A percentile compares a stretch with the other conserved stretches of the same genome.
Evolutionary conservation across 1,284 basidiomycete species (phyloP).

Genomic region (Wallemia mellicola): DNA sequence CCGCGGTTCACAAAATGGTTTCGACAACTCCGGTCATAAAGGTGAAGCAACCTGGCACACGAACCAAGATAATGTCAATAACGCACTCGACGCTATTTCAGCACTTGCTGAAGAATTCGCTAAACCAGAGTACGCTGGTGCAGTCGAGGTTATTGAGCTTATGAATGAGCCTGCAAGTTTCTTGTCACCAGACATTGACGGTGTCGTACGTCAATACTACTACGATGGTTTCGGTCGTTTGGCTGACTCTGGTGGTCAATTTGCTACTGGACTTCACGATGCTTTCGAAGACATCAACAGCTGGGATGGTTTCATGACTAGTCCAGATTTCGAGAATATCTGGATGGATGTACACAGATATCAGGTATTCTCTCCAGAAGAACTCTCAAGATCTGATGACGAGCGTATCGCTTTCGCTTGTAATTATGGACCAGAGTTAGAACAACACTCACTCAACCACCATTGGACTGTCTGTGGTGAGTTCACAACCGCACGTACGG

Average conservation of each 20-base stretch:
- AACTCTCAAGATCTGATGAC: background rate
- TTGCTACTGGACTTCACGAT: background rate
- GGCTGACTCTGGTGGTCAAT: no score
- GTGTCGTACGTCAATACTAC: background rate
- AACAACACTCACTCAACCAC: constrained; percentile 13
- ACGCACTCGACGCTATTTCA: background rate
- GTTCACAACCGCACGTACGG: background rate
- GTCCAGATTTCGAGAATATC: background rate
- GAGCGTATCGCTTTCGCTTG: background rate
- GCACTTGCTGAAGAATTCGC: background rate
- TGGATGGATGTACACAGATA: background rate
- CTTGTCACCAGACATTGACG: background rate
- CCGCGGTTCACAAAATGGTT: constrained; percentile 11
- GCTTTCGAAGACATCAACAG: background rate
- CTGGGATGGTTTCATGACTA: background rate
- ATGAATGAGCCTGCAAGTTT: background rate
- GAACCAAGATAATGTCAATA: background rate
- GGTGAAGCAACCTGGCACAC: background rate
- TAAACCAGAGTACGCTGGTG: background rate
- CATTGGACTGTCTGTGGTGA: constrained; percentile 22
- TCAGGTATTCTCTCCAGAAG: background rate
- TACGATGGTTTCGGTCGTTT: background rate
- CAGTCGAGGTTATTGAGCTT: background rate
- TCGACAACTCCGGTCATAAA: background rate
- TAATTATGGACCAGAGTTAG: constrained; percentile 2